Conservation (phyloP, 2,329 filamentous ascomycete genomes). For the Sclerotinia minor region DNA sequence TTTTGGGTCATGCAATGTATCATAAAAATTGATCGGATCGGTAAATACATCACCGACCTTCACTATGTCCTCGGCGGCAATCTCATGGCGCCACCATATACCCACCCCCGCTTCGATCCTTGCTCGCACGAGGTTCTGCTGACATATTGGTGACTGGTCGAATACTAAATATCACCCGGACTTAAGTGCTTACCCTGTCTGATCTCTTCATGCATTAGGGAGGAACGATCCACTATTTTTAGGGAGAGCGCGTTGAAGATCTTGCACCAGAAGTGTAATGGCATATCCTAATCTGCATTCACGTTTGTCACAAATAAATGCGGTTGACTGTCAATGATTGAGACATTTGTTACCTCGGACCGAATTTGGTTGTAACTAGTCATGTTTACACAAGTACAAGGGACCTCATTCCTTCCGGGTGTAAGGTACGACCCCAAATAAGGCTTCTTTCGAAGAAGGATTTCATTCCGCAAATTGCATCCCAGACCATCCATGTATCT, state of each 20-base stretch:
- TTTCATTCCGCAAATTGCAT: background rate
- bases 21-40: conserved; percentile 18
- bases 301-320: background rate
- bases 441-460: background rate
- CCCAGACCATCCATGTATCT: conserved; percentile 13
- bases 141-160: background rate
- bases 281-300: background rate
- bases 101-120: conserved; percentile 15
- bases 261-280: background rate
- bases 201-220: background rate
- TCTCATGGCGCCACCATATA: conserved; percentile 1
- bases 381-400: conserved; percentile 17
- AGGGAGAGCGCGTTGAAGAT: background rate
- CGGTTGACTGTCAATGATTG: conserved; percentile 9
- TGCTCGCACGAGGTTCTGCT: conserved; percentile 3
- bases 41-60: conserved; percentile 12
- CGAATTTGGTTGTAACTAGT: conserved; percentile 15
- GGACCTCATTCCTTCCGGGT: conserved; percentile 17
- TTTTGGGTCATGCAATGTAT: conserved; percentile 23
- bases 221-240: background rate
- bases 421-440: conserved; percentile 11
- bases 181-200: conserved; percentile 3
- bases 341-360: conserved; percentile 23
- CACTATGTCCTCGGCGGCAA: conserved; percentile 10
- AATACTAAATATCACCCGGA: background rate